These are phyloP conservation scores for Bathelium albidoporum DNA, from an alignment of 495 filamentous ascomycete genomes.

Conservation along the genomic window DNA sequence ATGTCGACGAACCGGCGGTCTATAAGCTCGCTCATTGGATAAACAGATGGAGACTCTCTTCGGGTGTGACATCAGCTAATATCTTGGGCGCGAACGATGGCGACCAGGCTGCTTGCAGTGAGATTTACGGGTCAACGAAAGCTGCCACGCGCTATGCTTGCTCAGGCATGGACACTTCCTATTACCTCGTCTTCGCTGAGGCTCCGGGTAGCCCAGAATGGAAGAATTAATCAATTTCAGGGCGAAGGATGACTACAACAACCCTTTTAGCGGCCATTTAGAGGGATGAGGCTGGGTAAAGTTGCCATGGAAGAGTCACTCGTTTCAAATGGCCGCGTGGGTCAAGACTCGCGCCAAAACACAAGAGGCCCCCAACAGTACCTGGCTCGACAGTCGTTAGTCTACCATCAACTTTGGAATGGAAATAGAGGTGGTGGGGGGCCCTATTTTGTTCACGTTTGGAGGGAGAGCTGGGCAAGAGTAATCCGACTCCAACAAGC, in stretches of 20 bases:
- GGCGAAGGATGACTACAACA: conserved; percentile 1
- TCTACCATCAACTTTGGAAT: too few relatives aligned
- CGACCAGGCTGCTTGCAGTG: not conserved
- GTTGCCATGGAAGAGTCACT: not conserved
- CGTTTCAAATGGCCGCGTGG: conserved; percentile 1
- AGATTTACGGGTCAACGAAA: not conserved
- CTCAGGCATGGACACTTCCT: not conserved
- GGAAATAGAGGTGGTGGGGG: too few relatives aligned
- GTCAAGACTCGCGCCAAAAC: not conserved
- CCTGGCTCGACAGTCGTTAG: not conserved
- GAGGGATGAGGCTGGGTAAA: not conserved
- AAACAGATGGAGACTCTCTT: too few relatives aligned
- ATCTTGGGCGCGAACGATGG: not conserved
- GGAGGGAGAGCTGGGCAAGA: not conserved
- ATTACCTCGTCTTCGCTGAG: too few relatives aligned
- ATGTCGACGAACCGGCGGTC: too few relatives aligned
- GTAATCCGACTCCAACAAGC: not conserved
- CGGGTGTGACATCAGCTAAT: too few relatives aligned
- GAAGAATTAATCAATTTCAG: not conserved
- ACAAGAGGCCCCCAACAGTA: not conserved
- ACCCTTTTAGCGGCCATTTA: not conserved
- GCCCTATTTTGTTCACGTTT: not conserved
- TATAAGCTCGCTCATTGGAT: too few relatives aligned
- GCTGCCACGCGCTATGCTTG: not conserved
- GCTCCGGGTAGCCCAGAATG: not conserved